A percentile compares a stretch with the other conserved stretches of the same genome.
Evolutionary conservation across 768 basidiomycete genomes (phyloP).

Genomic region (Kondoa malvinella): DNA sequence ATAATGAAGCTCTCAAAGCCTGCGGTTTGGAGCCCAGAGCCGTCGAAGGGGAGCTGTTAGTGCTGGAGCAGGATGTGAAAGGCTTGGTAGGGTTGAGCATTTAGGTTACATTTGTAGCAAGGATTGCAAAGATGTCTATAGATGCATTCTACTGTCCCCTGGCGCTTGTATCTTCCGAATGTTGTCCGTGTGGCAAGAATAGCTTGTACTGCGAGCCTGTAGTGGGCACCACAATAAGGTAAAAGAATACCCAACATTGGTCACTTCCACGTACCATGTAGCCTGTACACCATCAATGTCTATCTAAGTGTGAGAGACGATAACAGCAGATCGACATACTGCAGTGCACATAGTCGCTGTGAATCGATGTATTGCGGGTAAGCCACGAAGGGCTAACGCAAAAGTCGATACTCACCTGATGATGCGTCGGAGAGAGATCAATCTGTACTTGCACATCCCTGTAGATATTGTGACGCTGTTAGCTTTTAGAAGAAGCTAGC

Average conservation of each 20-base stretch:
- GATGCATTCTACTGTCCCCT: too few relatives aligned
- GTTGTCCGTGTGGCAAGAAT: too few relatives aligned
- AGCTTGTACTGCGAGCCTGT: too few relatives aligned
- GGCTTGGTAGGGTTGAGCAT: not conserved
- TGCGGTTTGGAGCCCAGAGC: slow-evolving; percentile 60
- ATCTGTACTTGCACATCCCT: slow-evolving; percentile 20
- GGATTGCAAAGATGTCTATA: not conserved
- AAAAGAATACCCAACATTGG: too few relatives aligned
- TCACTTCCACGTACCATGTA: too few relatives aligned
- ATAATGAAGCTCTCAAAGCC: slow-evolving; percentile 52
- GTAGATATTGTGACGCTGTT: slow-evolving; percentile 4
- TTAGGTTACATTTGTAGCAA: too few relatives aligned
- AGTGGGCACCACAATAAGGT: too few relatives aligned
- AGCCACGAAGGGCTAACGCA: too few relatives aligned
- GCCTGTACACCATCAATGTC: too few relatives aligned
- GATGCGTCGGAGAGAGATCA: slow-evolving; percentile 1
- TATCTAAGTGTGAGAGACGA: too few relatives aligned
- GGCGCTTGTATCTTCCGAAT: too few relatives aligned
- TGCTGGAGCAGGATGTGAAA: slow-evolving; percentile 29
- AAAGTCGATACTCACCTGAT: not conserved
- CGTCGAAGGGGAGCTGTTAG: slow-evolving; percentile 77
- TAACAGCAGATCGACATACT: not conserved
- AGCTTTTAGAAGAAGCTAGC: not conserved
- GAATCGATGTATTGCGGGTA: not conserved
- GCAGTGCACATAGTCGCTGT: not conserved